phyloP scores from a whole-genome alignment of 2,329 filamentous ascomycete species.

The Hypoxylon rubiginosum region DNA sequence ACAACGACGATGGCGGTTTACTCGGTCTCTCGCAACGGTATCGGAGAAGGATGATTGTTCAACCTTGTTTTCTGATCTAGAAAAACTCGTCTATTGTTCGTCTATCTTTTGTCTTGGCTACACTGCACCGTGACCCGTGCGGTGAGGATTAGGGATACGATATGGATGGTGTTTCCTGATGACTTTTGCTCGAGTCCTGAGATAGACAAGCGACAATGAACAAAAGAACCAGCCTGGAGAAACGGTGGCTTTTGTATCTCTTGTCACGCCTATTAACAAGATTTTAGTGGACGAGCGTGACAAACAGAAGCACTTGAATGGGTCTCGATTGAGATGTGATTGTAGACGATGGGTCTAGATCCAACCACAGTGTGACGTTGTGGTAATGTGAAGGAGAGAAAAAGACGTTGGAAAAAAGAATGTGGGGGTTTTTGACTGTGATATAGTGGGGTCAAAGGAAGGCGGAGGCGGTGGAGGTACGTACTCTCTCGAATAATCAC shows the following conservation, averaged over 20 bases:
- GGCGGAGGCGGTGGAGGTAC: constrained; percentile 19
- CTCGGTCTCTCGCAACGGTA: constrained; percentile 48
- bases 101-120: constrained; percentile 48
- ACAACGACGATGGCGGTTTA: constrained; percentile 49
- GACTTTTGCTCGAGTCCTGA: constrained; percentile 43
- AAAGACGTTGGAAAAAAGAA: constrained; percentile 8
- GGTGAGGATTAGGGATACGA: constrained; percentile 42
- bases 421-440: constrained; percentile 2
- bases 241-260: constrained; percentile 33
- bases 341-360: constrained; percentile 12
- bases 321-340: constrained; percentile 25
- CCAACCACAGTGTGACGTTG: constrained; percentile 22
- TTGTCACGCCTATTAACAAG: constrained; percentile 38
- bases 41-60: constrained; percentile 38
- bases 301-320: constrained; percentile 33
- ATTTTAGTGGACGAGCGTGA: constrained; percentile 34
- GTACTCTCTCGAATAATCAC: constrained; percentile 40
- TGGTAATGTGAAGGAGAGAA: constrained; percentile 10
- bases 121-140: constrained; percentile 54
- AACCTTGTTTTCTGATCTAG: constrained; percentile 41
- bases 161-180: constrained; percentile 34
- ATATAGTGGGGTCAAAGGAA: too few relatives aligned
- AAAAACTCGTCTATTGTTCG: constrained; percentile 49
- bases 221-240: constrained; percentile 42
- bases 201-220: constrained; percentile 42